These are phyloP conservation scores for Austroboletus festivus DNA, from an alignment of 768 basidiomycete species.

Conservation along the genomic window DNA sequence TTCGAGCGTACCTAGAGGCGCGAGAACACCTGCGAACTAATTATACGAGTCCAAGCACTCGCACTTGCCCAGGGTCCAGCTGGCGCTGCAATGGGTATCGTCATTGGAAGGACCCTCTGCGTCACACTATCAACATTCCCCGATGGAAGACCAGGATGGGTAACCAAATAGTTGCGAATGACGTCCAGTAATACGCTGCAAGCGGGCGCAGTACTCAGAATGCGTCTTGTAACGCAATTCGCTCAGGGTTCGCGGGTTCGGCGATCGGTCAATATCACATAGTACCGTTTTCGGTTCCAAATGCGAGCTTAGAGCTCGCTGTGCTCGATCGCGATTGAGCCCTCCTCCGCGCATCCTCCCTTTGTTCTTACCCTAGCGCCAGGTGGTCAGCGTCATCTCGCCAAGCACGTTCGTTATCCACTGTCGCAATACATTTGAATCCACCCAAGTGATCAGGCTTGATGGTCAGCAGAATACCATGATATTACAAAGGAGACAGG, in stretches of 20 bases:
- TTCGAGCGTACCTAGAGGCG: neutral
- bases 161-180: slow-evolving; percentile 3
- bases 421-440: slow-evolving; percentile 1
- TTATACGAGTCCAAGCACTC: slow-evolving; percentile 10
- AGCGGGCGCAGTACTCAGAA: slow-evolving; percentile 15
- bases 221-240: slow-evolving; percentile 6
- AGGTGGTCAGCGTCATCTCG: neutral
- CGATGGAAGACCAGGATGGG: slow-evolving; percentile 1
- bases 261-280: slow-evolving; percentile 8
- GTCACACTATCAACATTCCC: slow-evolving; percentile 12
- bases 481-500: slow-evolving; percentile 14
- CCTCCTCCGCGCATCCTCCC: slow-evolving; percentile 4
- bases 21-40: slow-evolving; percentile 8
- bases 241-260: slow-evolving; percentile 18
- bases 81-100: neutral
- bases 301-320: neutral
- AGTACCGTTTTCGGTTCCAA: slow-evolving; percentile 2
- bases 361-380: slow-evolving; percentile 16
- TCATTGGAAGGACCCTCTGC: slow-evolving; percentile 5
- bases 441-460: neutral
- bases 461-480: neutral
- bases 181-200: slow-evolving; percentile 5
- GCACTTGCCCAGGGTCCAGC: slow-evolving; percentile 6
- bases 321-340: slow-evolving; percentile 17
- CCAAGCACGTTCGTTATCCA: slow-evolving; percentile 2